Percentiles rank a stretch among this genome's conserved stretches.
These are phyloP conservation scores for Acrocalymma vagum DNA, from an alignment of 2,329 filamentous ascomycete species.

Conservation along the genomic window DNA sequence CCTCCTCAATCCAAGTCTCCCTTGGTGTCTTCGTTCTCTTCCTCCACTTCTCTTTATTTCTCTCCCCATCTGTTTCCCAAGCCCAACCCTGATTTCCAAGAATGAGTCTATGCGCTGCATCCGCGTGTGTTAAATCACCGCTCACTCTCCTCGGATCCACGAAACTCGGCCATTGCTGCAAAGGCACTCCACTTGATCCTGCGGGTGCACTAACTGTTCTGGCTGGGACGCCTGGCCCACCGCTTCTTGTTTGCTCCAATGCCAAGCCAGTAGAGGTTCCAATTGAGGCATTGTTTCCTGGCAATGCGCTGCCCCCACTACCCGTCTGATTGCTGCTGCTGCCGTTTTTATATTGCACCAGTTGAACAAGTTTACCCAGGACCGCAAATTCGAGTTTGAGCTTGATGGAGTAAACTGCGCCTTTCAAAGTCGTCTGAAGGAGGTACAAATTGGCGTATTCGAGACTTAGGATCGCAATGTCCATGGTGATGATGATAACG, in stretches of 20 bases:
- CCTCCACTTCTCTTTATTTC: slow-evolving; percentile 30
- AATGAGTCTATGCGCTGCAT: slow-evolving; percentile 3
- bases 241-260: slow-evolving; percentile 26
- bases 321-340: slow-evolving; percentile 22
- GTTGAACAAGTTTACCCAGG: slow-evolving; percentile 55
- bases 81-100: slow-evolving; percentile 6
- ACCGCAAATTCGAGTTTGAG: slow-evolving; percentile 66
- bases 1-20: slow-evolving; percentile 43
- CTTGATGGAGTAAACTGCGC: slow-evolving; percentile 56
- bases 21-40: slow-evolving; percentile 20
- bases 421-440: slow-evolving; percentile 50
- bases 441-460: slow-evolving; percentile 44
- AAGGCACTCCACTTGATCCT: slow-evolving; percentile 1
- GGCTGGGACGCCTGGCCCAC: slow-evolving; percentile 8
- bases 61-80: slow-evolving; percentile 24
- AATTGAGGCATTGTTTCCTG: slow-evolving; percentile 9
- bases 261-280: slow-evolving; percentile 19
- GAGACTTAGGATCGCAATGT: slow-evolving; percentile 34
- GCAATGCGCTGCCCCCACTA: slow-evolving; percentile 7
- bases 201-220: slow-evolving; percentile 9
- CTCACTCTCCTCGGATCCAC: slow-evolving; percentile 32
- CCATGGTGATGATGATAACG: slow-evolving; percentile 43
- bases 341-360: slow-evolving; percentile 32
- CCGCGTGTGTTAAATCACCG: slow-evolving; percentile 34
- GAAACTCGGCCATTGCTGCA: slow-evolving; percentile 34